Evolutionary conservation across 108 stramenopile species (phyloP).

Genomic region (Cylindrotheca fusiformis): DNA sequence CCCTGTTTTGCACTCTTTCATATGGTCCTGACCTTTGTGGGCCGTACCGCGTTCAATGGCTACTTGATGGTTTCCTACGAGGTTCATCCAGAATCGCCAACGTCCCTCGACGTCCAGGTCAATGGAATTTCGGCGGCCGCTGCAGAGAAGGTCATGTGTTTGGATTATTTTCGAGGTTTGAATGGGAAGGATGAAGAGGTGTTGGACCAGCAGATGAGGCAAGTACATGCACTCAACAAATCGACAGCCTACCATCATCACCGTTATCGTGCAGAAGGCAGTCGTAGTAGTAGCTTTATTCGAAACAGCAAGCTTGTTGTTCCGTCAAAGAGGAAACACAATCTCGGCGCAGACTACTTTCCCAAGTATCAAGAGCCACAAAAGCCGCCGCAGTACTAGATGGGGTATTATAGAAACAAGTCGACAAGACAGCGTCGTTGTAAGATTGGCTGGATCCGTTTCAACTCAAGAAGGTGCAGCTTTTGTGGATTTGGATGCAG

Average conservation of each 20-base stretch:
- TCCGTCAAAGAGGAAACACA: not conserved
- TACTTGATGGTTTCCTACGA: not conserved
- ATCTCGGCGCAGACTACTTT: not conserved
- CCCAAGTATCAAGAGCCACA: not conserved
- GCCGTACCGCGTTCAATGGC: not conserved
- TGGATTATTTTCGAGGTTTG: not conserved
- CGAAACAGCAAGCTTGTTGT: not conserved
- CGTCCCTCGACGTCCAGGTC: not conserved
- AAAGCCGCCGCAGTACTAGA: too few species aligned
- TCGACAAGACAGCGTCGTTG: too few species aligned
- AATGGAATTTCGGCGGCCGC: not conserved
- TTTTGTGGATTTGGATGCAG: conserved; percentile 85
- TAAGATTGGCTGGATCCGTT: too few species aligned
- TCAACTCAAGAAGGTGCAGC: conserved; percentile 72
- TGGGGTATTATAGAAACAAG: too few species aligned
- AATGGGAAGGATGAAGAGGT: not conserved
- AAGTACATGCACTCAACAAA: not conserved
- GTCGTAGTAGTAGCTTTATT: not conserved
- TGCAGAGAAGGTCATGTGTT: not conserved
- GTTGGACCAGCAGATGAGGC: not conserved
- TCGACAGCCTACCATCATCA: too few species aligned
- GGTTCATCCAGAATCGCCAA: not conserved
- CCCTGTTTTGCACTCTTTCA: not conserved
- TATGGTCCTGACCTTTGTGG: not conserved
- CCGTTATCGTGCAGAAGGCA: not conserved